Base-by-base conservation (phyloP, 148 eudicot genomes). In the Bassia scoparia region DNA sequence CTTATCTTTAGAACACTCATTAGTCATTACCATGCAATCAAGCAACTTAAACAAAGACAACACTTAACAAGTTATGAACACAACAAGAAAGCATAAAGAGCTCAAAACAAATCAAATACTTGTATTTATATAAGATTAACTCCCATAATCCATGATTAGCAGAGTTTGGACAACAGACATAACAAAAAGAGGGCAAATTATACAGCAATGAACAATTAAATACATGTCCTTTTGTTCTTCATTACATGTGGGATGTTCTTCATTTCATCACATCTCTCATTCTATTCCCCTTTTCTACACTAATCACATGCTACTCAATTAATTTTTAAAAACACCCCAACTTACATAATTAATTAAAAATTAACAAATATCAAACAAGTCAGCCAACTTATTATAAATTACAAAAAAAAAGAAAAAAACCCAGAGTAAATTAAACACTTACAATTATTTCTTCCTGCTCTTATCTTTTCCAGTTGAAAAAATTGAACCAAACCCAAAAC, bases 401-500 rank as follows among this genome's bases (percentile, higher is more conserved):
- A 43, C 26, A 3, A 26, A 74, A 56, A 50, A n/a, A 35, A 18
- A 64, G 33, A 24, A 9, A 52, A 35, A 17, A 41, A 13, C n/a
- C n/a, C n/a, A n/a, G n/a, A n/a, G n/a, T n/a, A 21, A 53, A 52
- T 6, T 7, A 31, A 66, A n/a, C 7, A 72, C 17, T 5, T 29
- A 23, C 10, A 61, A 72, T 83, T 66, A 88, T 77, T 79, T 88
- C 81, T 83, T 90, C 78, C 61, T 87, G 79, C 18, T 73, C 76
- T 83, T 85, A 27, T 83, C 87, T 74, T 82, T 87, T 69, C 80
- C 80, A 52, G 66, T 62, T 21, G 88, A 87, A 77, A 94, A 94
- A 62, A 94, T 68, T 4, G 95, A 85, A 3, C 90, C 91, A 11
- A 94, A 78, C 35, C 97, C 93, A 46, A 94, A 17, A 89, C 58